Percentiles rank a stretch among this genome's conserved stretches.
phyloP scores from a whole-genome alignment of 2,329 filamentous ascomycete species.

The Drechslerella coelobrocha region DNA sequence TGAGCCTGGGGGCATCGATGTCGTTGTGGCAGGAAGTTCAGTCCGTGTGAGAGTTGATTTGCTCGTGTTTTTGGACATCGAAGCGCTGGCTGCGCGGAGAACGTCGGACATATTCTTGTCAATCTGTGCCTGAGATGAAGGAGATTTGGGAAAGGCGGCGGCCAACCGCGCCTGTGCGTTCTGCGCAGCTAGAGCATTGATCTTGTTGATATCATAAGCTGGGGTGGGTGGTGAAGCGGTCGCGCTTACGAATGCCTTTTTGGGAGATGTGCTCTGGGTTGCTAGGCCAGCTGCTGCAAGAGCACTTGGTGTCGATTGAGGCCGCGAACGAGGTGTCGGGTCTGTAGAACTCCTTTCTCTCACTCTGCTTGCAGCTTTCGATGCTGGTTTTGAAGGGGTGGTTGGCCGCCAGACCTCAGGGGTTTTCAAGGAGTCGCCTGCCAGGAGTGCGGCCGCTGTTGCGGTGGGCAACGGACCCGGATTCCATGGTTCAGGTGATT shows the following conservation, averaged over 20 bases:
- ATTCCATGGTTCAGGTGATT: constrained; percentile 38
- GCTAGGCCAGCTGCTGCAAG: constrained; percentile 39
- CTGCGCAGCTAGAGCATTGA: constrained; percentile 41
- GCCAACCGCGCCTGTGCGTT: constrained; percentile 44
- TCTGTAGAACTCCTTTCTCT: constrained; percentile 23
- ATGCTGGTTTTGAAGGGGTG: constrained; percentile 34
- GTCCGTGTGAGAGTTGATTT: constrained; percentile 30
- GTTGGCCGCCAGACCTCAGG: constrained; percentile 34
- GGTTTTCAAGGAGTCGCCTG: constrained; percentile 28
- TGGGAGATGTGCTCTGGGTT: constrained; percentile 17
- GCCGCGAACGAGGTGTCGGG: constrained; percentile 18
- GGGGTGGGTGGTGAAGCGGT: constrained; percentile 26
- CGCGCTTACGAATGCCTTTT: constrained; percentile 11
- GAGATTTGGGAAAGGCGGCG: constrained; percentile 6
- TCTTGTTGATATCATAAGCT: constrained; percentile 45
- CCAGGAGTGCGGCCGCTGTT: constrained; percentile 30
- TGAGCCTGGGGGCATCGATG: constrained; percentile 28
- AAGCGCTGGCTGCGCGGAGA: constrained; percentile 36
- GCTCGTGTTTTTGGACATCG: constrained; percentile 38
- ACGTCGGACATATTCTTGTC: constrained; percentile 42
- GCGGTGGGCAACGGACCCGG: constrained; percentile 31
- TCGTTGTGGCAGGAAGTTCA: neutral
- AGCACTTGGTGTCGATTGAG: constrained; percentile 29
- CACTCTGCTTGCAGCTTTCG: constrained; percentile 23
- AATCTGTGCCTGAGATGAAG: constrained; percentile 25